Conservation (phyloP, 73 alveolate genomes). For the Tetrahymena malaccensis region DNA sequence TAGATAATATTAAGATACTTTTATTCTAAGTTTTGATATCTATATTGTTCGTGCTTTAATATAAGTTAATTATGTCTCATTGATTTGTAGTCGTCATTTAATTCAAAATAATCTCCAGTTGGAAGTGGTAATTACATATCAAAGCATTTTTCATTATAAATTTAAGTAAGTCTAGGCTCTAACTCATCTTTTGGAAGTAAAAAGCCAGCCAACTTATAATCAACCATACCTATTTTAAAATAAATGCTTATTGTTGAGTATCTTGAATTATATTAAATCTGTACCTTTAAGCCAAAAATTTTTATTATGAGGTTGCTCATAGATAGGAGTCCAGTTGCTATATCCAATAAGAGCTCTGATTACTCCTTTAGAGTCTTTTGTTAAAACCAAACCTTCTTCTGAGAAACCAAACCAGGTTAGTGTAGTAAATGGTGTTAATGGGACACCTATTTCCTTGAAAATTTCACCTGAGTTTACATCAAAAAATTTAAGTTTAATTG, state of each 20-base stretch:
- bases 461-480: background rate
- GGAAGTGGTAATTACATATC: background rate
- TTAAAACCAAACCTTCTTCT: slow-evolving; percentile 24
- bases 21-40: background rate
- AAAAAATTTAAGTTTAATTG: slow-evolving; percentile 6
- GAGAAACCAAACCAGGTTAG: slow-evolving; percentile 32
- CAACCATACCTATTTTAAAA: background rate
- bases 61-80: background rate
- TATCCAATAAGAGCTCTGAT: slow-evolving; percentile 3
- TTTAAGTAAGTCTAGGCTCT: background rate
- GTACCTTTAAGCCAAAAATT: background rate
- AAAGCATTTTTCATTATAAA: background rate
- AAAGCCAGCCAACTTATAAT: background rate
- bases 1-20: background rate
- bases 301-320: background rate
- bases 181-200: background rate
- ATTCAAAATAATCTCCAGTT: background rate
- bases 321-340: background rate
- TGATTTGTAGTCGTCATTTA: background rate
- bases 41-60: background rate
- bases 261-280: background rate
- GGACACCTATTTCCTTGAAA: slow-evolving; percentile 20
- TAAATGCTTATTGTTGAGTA: background rate
- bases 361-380: slow-evolving; percentile 11
- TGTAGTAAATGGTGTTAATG: slow-evolving; percentile 2